Base-by-base conservation (phyloP, 495 filamentous ascomycete genomes). In the Aspergillus saccharolyticus region DNA sequence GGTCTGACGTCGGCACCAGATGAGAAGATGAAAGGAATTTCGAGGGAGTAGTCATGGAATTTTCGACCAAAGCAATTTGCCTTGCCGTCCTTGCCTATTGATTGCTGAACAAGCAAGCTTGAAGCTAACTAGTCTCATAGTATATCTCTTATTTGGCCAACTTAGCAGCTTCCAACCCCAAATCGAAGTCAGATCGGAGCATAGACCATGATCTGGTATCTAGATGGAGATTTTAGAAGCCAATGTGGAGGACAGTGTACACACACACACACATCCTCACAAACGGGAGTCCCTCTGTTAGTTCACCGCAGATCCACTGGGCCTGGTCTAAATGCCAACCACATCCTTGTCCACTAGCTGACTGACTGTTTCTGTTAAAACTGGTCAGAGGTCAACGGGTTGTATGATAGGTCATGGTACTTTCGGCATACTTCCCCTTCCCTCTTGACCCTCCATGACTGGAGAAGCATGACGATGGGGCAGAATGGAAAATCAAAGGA, bases 1-100 rank as follows among this genome's bases (percentile, higher is more conserved):
- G 64, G 58, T 59, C 57, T 67, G 64, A 67, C 61, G 61, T 67
- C 61, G 60, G 56, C 55, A 61, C 52, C 55, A 58, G 17, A 33
- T 39, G 33, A n/a, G 33, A 39, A 6, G 33, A 28, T 28, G n/a
- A n/a, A n/a, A n/a, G n/a, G n/a, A n/a, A n/a, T n/a, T n/a, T n/a
- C n/a, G n/a, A n/a, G n/a, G n/a, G n/a, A n/a, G n/a, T n/a, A n/a
- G n/a, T n/a, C n/a, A n/a, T 28, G 25, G 9, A 9, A 3, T 28
- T 28, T 28, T 28, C 25, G 25, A 9, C 25, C 25, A 28, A 28
- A n/a, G n/a, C n/a, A n/a, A n/a, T n/a, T n/a, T n/a, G n/a, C n/a
- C n/a, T n/a, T n/a, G n/a, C n/a, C n/a, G n/a, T n/a, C n/a, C n/a
- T n/a, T n/a, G n/a, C n/a, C n/a, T n/a, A n/a, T n/a, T n/a, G n/a